phyloP scores from a whole-genome alignment of 2,329 filamentous ascomycete species.

The Dactylonectria estremocensis region DNA sequence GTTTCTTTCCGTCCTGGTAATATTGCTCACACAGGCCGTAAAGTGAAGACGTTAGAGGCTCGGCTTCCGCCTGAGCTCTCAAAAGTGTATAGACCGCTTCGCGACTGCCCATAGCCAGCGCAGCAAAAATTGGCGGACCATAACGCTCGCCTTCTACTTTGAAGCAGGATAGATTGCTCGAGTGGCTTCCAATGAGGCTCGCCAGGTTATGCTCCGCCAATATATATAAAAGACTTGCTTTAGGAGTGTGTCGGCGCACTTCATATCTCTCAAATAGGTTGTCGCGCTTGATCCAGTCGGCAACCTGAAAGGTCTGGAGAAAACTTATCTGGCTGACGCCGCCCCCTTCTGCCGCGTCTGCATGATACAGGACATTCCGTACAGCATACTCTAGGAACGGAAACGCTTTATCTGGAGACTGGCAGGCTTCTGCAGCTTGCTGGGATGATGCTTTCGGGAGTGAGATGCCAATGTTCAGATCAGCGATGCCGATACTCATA shows the following conservation, averaged over 20 bases:
- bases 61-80: neutral
- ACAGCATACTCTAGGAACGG: constrained; percentile 37
- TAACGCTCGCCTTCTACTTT: constrained; percentile 20
- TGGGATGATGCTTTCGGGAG: neutral
- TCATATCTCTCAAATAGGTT: constrained; percentile 20
- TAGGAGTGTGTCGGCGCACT: neutral
- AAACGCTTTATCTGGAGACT: neutral
- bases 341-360: neutral
- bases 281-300: rapidly evolving
- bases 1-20: neutral
- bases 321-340: neutral
- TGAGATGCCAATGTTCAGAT: neutral
- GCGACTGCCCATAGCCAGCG: constrained; percentile 22
- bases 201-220: constrained; percentile 31
- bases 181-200: neutral
- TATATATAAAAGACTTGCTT: constrained; percentile 22
- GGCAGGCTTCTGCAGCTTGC: neutral
- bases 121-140: constrained; percentile 27
- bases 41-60: constrained; percentile 1
- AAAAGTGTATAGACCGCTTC: constrained; percentile 7
- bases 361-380: constrained; percentile 28
- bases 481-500: constrained; percentile 4
- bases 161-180: rapidly evolving
- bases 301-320: rapidly evolving
- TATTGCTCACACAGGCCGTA: constrained; percentile 3